These are phyloP conservation scores for Termitomyces heimii DNA, from an alignment of 768 basidiomycete species.

Conservation along the genomic window DNA sequence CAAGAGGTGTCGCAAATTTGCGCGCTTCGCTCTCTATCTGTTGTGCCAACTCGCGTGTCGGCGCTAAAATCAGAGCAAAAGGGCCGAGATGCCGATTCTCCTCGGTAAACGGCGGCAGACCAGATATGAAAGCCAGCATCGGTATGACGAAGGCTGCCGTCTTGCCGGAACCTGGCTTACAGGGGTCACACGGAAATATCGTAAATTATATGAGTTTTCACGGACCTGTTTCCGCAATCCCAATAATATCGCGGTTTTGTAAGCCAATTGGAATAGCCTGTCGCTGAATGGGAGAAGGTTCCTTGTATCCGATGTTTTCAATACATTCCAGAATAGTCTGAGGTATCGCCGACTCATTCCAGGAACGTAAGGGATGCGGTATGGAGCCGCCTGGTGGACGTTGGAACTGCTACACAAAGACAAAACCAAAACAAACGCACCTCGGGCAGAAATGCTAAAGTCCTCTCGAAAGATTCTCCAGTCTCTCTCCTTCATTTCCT, in stretches of 20 bases:
- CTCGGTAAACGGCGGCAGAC: constrained; percentile 80
- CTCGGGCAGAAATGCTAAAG: constrained; percentile 92
- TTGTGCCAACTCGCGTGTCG: constrained; percentile 97
- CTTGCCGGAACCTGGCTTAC: constrained; percentile 86
- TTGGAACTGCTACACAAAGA: neutral
- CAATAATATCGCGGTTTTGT: constrained; percentile 95
- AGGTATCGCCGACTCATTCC: constrained; percentile 87
- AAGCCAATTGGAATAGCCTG: constrained; percentile 99
- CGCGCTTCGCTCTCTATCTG: constrained; percentile 92
- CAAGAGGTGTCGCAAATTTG: constrained; percentile 87
- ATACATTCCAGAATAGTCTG: constrained; percentile 74
- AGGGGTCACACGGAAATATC: constrained; percentile 2
- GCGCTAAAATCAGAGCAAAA: constrained; percentile 87
- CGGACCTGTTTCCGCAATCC: constrained; percentile 94
- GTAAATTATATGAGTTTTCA: neutral
- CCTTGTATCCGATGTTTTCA: constrained; percentile 91
- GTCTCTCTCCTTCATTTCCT: constrained; percentile 95
- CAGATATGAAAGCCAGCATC: constrained; percentile 92
- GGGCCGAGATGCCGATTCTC: constrained; percentile 94
- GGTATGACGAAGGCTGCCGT: constrained; percentile 98
- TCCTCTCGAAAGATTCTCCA: constrained; percentile 99
- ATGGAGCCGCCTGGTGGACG: constrained; percentile 72
- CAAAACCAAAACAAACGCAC: constrained; percentile 33
- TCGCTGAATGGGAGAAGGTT: constrained; percentile 94
- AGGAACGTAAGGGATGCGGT: constrained; percentile 88